Base-by-base conservation (phyloP, 2,329 filamentous ascomycete genomes). In the Aspergillus hortae region DNA sequence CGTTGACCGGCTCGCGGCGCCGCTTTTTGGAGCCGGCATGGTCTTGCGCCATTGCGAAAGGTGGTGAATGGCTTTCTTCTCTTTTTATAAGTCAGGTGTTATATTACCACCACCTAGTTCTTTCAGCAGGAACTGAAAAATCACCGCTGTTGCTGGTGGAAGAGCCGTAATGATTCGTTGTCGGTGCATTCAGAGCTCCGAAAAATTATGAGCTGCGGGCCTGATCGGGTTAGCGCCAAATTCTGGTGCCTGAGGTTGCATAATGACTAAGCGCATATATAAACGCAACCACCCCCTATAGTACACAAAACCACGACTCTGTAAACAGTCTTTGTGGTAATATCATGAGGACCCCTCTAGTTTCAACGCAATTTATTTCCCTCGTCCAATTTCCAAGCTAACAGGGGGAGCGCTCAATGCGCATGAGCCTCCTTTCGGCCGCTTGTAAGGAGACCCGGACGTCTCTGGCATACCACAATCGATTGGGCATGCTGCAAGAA, bases 1-100 rank as follows among this genome's bases (percentile, higher is more conserved):
- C 66, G 55, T 70, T 73, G 61, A 69, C 64, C 25, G 61, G 53
- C 58, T 75, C 73, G 53, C 73, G 69, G 38, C 67, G 69, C 51
- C 74, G 67, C 60, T 76, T 76, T 57, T 62, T 70, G 23, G 63
- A 53, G 19, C 48, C 53, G 46, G 57, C 53, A 6, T 59, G 33
- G 49, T 61, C 54, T 33, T 61, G 63, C 35, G 62, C 61, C 69
- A 72, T 72, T 58, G 40, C 46, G 45, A 47, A 14, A 35, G 9
- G 21, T 14, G 14, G 14, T 42, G 5, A 25, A 25, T 27, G 15
- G 17, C 23, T 14, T 43, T 17, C n/a, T 7, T 14, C 12, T 17
- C 21, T 15, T 1, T 1, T 11, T 10, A 17, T 6, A 38, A 25
- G 6, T 23, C n/a, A 12, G 6, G 14, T 1, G 10, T 33, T n/a